Evolutionary conservation across 2,329 filamentous ascomycete genomes (phyloP), one percentile per base, ranked within the genome.

Genomic region (Penicillium olsonii): DNA sequence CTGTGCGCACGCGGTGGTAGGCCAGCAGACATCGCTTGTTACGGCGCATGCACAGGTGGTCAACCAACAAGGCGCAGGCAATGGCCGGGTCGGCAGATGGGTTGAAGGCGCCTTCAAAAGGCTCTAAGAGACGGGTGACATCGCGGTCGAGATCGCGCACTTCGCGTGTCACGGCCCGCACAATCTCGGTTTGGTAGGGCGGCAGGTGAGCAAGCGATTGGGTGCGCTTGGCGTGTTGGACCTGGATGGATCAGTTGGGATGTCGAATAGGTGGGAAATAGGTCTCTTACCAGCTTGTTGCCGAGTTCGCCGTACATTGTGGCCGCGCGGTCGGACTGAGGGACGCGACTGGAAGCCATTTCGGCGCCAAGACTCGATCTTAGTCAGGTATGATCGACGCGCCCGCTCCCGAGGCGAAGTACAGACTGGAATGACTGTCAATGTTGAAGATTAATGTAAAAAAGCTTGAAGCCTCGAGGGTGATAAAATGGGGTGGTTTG

Each of bases 11-110:
- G 26, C 88, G 85, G 69, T 99, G 94, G 68, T 99, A 99, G 4
- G 92, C 92, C 6, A 99, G 82, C 17, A 99, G 79, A 66, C 94
- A 99, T 37, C 94, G 87, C 72, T 99, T 99, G 71, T 99, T 96
- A 47, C 94, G 83, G 41, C 94, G 86, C 88, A 97, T 96, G 60
- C 89, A 91, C 10, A 99, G 78, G 68, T 99, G 92, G 68, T 96
- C 89, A 53, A 97, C 92, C 18, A 99, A 83, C 19, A 99, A 79
- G 2, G 90, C 89, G 67, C 90, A 95, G 3, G 92, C 92, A 26
- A 87, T 87, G 9, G 88, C 89, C 37, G 90, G 90, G 63, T 96
- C 86, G 10, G 86, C 82, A 14, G 85, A 83, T 0, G 91, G 92
- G 61, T 96, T 87, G 76, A 97, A 97, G 0, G 85, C 87, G 53